Base-by-base conservation (phyloP, 2,329 filamentous ascomycete genomes). In the Phyllosticta citrichinensis region DNA sequence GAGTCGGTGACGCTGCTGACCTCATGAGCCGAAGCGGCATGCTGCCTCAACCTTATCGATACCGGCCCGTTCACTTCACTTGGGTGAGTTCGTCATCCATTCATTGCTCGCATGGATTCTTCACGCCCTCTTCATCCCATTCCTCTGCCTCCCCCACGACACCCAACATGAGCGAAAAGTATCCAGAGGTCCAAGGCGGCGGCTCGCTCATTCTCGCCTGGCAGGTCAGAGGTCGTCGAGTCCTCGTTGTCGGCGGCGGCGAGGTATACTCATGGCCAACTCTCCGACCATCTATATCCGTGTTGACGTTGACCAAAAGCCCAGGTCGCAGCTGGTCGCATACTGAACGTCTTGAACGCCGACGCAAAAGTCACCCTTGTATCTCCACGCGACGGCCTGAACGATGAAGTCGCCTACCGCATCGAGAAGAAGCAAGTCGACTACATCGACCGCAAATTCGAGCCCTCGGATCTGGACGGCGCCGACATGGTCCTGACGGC, bases 201-300 rank as follows among this genome's bases (percentile, higher is more conserved):
- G 94, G 92, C 62, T 97, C 93, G 64, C 78, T 99, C 66, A 94
- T 99, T 65, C 79, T 99, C 58, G 94, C 94, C 71, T 99, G 93
- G 92, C 94, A 97, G 77, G 87, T 96, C 69, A 88, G 86, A 71
- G 87, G 87, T 74, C 97, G 95, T 76, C 85, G 86, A 65, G 87
- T 97, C 17, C 78, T 99, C n/a, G 89, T 99, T 4, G 85, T 99
- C 8, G 94, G 94, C 65, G 94, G 94, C 68, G 94, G 94, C 74
- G 93, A 97, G 82, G 93, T 96, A 78, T 67, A 83, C 73, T 17
- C 6, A 35, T 50, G 30, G 59, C 19, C 20, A 47, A 24, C 52
- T 51, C 27, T 25, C 35, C 53, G 27, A 47, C 25, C 12, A 14
- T 9, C 19, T 30, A 19, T 60, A 61, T 55, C 59, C 47, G 61